Evolutionary conservation across 1,284 basidiomycete species (phyloP).

Genomic region (Tetrapyrgos nigripes): DNA sequence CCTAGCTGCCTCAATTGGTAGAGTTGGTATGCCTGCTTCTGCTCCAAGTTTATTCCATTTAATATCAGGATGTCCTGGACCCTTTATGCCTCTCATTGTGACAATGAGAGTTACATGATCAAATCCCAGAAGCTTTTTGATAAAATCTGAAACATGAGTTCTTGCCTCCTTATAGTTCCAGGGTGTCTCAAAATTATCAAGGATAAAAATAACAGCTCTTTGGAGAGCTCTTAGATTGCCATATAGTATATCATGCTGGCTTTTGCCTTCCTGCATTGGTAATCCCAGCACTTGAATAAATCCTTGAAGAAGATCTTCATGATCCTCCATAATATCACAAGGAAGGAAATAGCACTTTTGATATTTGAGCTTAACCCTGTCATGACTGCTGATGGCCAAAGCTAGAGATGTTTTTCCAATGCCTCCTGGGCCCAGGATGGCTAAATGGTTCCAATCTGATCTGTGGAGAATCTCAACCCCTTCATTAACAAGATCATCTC

Average conservation of each 20-base stretch:
- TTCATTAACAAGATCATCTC: no score
- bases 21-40: not conserved
- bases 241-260: no score
- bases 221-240: not conserved
- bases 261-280: not conserved
- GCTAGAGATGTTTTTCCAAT: slow-evolving; percentile 4
- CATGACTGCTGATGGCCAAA: not conserved
- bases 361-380: not conserved
- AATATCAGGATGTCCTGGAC: no score
- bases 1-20: not conserved
- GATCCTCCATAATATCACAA: slow-evolving; percentile 2
- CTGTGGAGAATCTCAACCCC: no score
- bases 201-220: not conserved
- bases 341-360: not conserved
- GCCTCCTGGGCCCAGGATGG: slow-evolving; percentile 3
- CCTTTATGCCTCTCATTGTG: not conserved
- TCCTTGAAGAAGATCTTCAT: not conserved
- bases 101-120: not conserved
- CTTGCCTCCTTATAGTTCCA: no score
- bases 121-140: not conserved
- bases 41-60: not conserved
- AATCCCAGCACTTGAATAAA: not conserved
- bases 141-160: not conserved
- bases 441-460: not conserved
- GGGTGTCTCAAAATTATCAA: not conserved